Conservation (phyloP, 2,329 filamentous ascomycete species). For the Mycocentrospora acerina region DNA sequence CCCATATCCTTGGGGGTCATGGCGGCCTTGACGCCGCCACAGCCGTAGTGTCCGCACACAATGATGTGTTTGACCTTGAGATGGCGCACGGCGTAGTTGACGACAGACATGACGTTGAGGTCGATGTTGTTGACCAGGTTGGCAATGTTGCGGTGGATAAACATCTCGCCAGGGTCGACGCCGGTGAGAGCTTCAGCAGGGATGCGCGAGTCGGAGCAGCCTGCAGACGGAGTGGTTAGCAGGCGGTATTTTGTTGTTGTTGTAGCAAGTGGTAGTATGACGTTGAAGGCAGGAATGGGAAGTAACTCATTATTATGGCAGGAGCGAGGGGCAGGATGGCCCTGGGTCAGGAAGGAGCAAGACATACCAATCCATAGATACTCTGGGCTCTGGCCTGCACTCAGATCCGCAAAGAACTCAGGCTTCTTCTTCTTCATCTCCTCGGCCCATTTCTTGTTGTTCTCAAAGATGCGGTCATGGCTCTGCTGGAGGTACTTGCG, state of each 20-base stretch:
- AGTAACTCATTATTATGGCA: too few species aligned
- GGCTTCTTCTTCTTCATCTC: slow-evolving; percentile 61
- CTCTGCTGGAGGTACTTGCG: slow-evolving; percentile 60
- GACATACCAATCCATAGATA: slow-evolving; percentile 57
- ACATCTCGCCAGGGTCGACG: slow-evolving; percentile 38
- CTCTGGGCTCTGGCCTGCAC: slow-evolving; percentile 66
- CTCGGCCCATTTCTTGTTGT: slow-evolving; percentile 67
- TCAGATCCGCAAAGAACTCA: slow-evolving; percentile 65
- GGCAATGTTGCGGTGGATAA: slow-evolving; percentile 40
- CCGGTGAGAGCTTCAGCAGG: slow-evolving; percentile 46
- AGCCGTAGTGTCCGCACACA: slow-evolving; percentile 68
- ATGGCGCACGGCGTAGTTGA: slow-evolving; percentile 45
- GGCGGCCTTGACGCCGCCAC: slow-evolving; percentile 66
- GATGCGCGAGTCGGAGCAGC: slow-evolving; percentile 44
- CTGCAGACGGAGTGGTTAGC: slow-evolving; percentile 15
- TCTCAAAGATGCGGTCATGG: slow-evolving; percentile 68
- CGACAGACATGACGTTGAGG: slow-evolving; percentile 45
- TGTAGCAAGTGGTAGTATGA: background rate
- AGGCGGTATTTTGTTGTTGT: too few species aligned
- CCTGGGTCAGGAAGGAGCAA: background rate
- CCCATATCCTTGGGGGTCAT: slow-evolving; percentile 68
- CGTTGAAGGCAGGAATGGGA: too few species aligned
- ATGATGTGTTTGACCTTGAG: slow-evolving; percentile 66
- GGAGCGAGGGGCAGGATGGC: too few species aligned
- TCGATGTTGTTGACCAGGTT: slow-evolving; percentile 45